Evolutionary conservation across 1,284 basidiomycete genomes (phyloP).

Genomic region (Rhodofomes roseus): DNA sequence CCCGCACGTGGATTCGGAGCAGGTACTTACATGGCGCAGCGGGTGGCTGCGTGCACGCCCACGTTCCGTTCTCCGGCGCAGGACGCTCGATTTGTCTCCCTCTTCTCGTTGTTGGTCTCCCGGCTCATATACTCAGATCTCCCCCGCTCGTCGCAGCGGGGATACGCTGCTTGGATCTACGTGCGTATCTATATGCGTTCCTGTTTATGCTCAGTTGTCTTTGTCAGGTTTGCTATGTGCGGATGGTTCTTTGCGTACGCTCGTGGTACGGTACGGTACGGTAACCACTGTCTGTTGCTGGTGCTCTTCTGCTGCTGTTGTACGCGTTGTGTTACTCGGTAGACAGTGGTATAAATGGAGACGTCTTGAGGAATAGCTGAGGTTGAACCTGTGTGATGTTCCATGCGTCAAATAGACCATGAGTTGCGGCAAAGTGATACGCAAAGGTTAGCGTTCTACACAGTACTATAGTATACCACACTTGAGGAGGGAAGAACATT

Average conservation of each 20-base stretch:
- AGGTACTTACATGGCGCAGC: background rate
- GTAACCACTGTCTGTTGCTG: background rate
- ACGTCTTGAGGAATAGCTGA: too few species aligned
- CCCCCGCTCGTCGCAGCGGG: too few species aligned
- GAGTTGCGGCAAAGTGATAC: too few species aligned
- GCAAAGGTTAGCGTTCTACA: too few species aligned
- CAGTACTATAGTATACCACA: too few species aligned
- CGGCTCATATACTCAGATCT: background rate
- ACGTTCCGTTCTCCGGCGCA: slow-evolving; percentile 2
- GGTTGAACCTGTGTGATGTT: too few species aligned
- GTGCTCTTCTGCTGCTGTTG: background rate
- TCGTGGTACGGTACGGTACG: background rate
- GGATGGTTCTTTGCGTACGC: background rate
- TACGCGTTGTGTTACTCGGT: background rate
- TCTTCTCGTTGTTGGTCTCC: background rate
- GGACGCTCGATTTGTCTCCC: background rate
- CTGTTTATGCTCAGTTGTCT: background rate
- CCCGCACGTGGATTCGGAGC: background rate
- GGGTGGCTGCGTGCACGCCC: background rate
- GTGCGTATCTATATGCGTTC: background rate
- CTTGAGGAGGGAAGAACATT: too few species aligned
- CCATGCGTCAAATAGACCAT: too few species aligned
- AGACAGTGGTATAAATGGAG: background rate
- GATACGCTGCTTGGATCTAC: background rate
- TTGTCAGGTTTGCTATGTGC: background rate